A percentile compares a stretch with the other conserved stretches of the same genome.
Conservation (phyloP, 129 eudicot species). For the Centaurea solstitialis region DNA sequence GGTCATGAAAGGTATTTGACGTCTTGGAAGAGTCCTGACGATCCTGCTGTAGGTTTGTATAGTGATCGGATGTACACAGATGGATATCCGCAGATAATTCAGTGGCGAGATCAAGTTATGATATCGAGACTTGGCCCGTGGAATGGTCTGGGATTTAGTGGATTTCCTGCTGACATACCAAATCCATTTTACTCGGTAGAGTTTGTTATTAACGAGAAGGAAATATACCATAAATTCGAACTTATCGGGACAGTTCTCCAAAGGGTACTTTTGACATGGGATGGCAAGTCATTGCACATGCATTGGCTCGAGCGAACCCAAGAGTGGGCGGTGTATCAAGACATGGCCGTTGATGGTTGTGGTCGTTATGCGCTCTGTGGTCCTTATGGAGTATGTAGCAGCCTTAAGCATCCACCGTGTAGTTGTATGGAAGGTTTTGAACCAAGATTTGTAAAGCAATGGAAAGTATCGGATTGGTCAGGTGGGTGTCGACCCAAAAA, state of each 20-base stretch:
- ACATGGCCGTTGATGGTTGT: neutral
- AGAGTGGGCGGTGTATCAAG: constrained; percentile 15
- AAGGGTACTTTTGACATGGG: neutral
- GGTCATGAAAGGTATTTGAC: constrained; percentile 9
- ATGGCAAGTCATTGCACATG: neutral
- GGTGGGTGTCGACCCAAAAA: constrained; percentile 27
- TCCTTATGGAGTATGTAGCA: constrained; percentile 18
- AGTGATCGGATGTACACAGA: neutral
- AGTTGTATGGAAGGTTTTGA: constrained; percentile 31
- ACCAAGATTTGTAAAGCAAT: constrained; percentile 10
- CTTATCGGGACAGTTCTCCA: neutral
- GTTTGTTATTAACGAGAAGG: constrained; percentile 12
- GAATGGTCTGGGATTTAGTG: constrained; percentile 30
- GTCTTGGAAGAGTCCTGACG: constrained; percentile 40
- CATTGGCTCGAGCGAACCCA: neutral
- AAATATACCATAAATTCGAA: constrained; percentile 8
- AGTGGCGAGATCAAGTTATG: neutral
- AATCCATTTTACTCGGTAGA: neutral
- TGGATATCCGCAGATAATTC: constrained; percentile 32
- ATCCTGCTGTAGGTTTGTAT: constrained; percentile 34
- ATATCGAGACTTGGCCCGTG: constrained; percentile 37
- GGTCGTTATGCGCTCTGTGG: constrained; percentile 23
- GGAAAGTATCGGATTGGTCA: constrained; percentile 30
- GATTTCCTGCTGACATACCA: neutral
- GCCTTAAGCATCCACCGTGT: constrained; percentile 3